Percentiles rank a stretch among this genome's conserved stretches.
These are phyloP conservation scores for Seiridium cupressi DNA, from an alignment of 2,329 filamentous ascomycete genomes.

Conservation along the genomic window DNA sequence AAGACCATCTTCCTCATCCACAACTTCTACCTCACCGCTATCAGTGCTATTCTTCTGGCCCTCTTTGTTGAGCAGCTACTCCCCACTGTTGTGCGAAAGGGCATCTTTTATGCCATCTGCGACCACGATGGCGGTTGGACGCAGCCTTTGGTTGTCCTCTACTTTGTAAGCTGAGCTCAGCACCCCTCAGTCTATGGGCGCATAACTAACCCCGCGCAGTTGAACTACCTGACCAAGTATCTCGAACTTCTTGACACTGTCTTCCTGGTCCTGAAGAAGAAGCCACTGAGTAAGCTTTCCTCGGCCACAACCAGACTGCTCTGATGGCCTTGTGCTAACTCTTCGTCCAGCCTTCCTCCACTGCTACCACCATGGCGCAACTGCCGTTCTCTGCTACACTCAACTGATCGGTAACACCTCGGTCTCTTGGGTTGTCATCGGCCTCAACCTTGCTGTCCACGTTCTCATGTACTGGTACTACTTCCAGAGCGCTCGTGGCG, in stretches of 20 bases:
- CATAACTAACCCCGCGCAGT: slow-evolving; percentile 44
- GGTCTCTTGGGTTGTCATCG: slow-evolving; percentile 93
- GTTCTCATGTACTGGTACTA: slow-evolving; percentile 99
- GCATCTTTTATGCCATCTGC: slow-evolving; percentile 90
- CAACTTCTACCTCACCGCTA: slow-evolving; percentile 89
- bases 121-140: slow-evolving; percentile 84
- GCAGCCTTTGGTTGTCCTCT: slow-evolving; percentile 85
- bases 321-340: background rate
- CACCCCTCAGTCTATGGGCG: background rate
- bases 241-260: slow-evolving; percentile 92
- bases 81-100: slow-evolving; percentile 75
- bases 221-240: slow-evolving; percentile 98
- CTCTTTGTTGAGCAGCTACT: slow-evolving; percentile 92
- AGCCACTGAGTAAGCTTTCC: slow-evolving; percentile 72
- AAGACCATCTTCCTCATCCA: slow-evolving; percentile 90
- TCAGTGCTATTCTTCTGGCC: slow-evolving; percentile 76
- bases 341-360: slow-evolving; percentile 75
- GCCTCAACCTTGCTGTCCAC: slow-evolving; percentile 88
- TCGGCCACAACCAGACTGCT: background rate
- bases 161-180: slow-evolving; percentile 75
- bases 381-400: slow-evolving; percentile 95
- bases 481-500: slow-evolving; percentile 95
- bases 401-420: slow-evolving; percentile 90
- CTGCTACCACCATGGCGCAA: slow-evolving; percentile 98
- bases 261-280: slow-evolving; percentile 99